These are phyloP conservation scores for Sporothrix humicola DNA, from an alignment of 2,329 filamentous ascomycete genomes.

Conservation along the genomic window DNA sequence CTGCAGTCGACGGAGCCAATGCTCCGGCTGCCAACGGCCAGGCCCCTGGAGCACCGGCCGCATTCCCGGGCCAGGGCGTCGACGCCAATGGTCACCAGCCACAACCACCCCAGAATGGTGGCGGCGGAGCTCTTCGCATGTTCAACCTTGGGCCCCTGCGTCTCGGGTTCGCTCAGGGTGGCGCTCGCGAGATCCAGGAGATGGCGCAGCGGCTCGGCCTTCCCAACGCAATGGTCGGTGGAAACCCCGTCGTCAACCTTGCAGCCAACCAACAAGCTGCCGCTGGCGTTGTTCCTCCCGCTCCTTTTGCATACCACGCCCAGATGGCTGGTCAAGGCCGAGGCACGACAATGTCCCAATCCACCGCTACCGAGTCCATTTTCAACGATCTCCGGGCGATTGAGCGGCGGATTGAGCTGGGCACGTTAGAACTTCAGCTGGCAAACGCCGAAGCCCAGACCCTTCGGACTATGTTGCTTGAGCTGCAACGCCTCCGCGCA, in stretches of 20 bases:
- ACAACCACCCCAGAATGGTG: constrained; percentile 40
- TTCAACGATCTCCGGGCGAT: constrained; percentile 67
- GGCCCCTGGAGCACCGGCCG: constrained; percentile 8
- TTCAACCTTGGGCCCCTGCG: constrained; percentile 71
- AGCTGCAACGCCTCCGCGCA: constrained; percentile 69
- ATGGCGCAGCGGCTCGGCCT: constrained; percentile 68
- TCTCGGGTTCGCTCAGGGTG: constrained; percentile 77
- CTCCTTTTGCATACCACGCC: background rate
- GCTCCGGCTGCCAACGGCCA: constrained; percentile 39
- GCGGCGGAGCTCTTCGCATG: constrained; percentile 43
- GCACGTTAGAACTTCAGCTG: constrained; percentile 61
- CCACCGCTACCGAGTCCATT: constrained; percentile 49
- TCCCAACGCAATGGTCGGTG: constrained; percentile 44
- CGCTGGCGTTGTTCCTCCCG: background rate
- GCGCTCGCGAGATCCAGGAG: constrained; percentile 66
- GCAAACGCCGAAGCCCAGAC: constrained; percentile 71
- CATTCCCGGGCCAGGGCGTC: constrained; percentile 41
- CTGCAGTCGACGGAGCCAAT: constrained; percentile 1
- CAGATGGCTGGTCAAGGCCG: background rate
- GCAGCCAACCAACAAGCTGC: background rate
- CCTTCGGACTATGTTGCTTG: constrained; percentile 70
- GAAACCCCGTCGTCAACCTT: background rate
- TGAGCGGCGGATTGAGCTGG: constrained; percentile 72
- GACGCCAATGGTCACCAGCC: constrained; percentile 43
- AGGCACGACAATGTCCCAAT: constrained; percentile 11